Evolutionary conservation across 192 early-diverging fungal species (phyloP), one percentile per base, ranked within the genome.

Genomic region (Endogone sp.): DNA sequence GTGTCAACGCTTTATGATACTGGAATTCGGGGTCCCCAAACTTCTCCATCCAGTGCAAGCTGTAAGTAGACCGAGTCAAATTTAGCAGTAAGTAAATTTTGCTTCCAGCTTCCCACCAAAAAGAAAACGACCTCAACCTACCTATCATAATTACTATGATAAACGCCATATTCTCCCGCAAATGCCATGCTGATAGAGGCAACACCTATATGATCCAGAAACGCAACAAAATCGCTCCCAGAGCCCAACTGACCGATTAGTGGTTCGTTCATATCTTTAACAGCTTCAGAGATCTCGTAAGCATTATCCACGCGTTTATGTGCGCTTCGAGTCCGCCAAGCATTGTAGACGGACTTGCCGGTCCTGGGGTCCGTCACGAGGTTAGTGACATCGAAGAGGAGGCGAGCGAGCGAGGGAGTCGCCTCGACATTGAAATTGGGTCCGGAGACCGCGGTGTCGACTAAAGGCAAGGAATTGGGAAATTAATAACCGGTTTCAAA

Each of bases 91-190:
- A n/a, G n/a, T n/a, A n/a, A n/a, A n/a, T n/a, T n/a, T n/a, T n/a
- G n/a, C n/a, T n/a, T n/a, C n/a, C n/a, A n/a, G n/a, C n/a, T n/a
- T n/a, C n/a, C n/a, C n/a, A n/a, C n/a, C n/a, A n/a, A n/a, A n/a
- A n/a, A n/a, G n/a, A n/a, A n/a, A n/a, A n/a, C n/a, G 3, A 62
- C 22, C 22, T 61, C 23, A 26, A 56, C 60, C 64, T 68, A 67
- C 72, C 59, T 81, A 69, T 90, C 88, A 70, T 84, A 84, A 73
- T 84, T 85, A 58, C 81, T 85, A 66, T 88, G 85, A 31, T 80
- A 82, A 9, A 82, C 71, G 32, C 85, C 85, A 37, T 68, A 44
- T 26, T 70, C 61, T 61, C 74, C 75, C 6, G 68, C 62, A 69
- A 90, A 90, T 57, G 76, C 72, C 56, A 90, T n/a, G 65, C 81